phyloP scores from a whole-genome alignment of 2,329 filamentous ascomycete species.

The Penicillium expansum region DNA sequence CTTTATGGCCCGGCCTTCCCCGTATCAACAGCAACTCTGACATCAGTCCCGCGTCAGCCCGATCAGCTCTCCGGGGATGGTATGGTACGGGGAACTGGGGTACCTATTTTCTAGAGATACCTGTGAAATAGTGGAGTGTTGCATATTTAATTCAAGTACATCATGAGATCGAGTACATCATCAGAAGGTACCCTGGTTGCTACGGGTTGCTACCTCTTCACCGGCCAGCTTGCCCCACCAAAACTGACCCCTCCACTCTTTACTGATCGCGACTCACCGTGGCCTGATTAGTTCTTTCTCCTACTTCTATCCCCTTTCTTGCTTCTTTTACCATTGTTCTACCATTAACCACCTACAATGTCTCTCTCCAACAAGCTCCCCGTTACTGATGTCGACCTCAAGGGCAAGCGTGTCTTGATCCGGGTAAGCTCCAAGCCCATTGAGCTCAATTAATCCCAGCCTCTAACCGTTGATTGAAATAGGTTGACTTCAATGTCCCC shows the following conservation, averaged over 20 bases:
- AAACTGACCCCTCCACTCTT: constrained; percentile 22
- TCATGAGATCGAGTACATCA: constrained; percentile 6
- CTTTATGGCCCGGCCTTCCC: constrained; percentile 24
- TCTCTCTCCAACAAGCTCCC: constrained; percentile 98
- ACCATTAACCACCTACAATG: constrained; percentile 56
- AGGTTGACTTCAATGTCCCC: constrained; percentile 99
- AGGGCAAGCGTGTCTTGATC: constrained; percentile 97
- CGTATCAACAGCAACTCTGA: constrained; percentile 31
- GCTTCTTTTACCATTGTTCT: constrained; percentile 9
- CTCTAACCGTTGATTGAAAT: constrained; percentile 15
- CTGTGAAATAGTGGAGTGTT: neutral
- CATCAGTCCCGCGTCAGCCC: constrained; percentile 46
- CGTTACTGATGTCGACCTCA: constrained; percentile 93
- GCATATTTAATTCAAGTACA: neutral
- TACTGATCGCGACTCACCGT: constrained; percentile 26
- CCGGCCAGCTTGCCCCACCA: constrained; percentile 28
- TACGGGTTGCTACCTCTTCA: constrained; percentile 20
- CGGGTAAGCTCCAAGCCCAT: constrained; percentile 63
- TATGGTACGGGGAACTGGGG: constrained; percentile 5
- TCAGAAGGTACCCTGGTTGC: constrained; percentile 10
- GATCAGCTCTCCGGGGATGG: constrained; percentile 31
- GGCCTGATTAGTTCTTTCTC: constrained; percentile 21
- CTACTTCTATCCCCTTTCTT: constrained; percentile 7
- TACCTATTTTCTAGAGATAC: constrained; percentile 9
- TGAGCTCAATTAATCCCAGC: constrained; percentile 12